Evolutionary conservation across 75 land plant species (phyloP), one percentile per base, ranked within the genome.

Genomic region (Azolla pinnata): DNA sequence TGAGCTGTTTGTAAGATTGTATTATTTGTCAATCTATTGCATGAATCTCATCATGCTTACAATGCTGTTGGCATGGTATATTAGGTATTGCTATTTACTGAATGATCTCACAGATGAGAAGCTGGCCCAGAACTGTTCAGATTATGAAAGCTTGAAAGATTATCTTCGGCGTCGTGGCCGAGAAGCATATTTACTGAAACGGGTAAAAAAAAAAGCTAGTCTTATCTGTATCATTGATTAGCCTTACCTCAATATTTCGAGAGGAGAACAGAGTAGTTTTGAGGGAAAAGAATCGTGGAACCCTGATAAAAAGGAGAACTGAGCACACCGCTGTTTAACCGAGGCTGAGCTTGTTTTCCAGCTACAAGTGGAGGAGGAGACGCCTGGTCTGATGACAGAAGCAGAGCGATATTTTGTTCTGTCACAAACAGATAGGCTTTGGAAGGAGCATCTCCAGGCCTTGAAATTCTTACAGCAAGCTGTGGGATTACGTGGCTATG

Each of bases 361-460:
- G 98, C 84, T 81, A 33, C 64, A 72, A 2, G 79, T 92, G 53
- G 96, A 89, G 73, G 74, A 78, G 31, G 74, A 79, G 76, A 82
- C 96, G 18, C 83, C 96, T 45, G 96, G 96, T 0, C 62, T 92
- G 64, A 89, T 89, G 98, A 96, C 80, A 48, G 98, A 92, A 76
- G 98, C 98, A 19, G 98, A 92, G 61, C 77, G 90, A 32, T 89
- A 81, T 61, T 76, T 87, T 25, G 76, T 92, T 29, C 82, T 92
- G 46, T 82, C 74, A 67, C 88, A 92, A 45, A 85, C 85, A n/a
- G 98, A 92, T 54, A 73, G 85, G 19, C 58, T 85, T 35, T 92
- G 98, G 98, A 92, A 92, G 61, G 98, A 92, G 63, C 98, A 92
- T 50, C 60, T 92, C 48, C 98, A 92, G 68, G 96, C 90, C 12